phyloP scores from a whole-genome alignment of 495 filamentous ascomycete genomes.

The Hypoxylon fragiforme region DNA sequence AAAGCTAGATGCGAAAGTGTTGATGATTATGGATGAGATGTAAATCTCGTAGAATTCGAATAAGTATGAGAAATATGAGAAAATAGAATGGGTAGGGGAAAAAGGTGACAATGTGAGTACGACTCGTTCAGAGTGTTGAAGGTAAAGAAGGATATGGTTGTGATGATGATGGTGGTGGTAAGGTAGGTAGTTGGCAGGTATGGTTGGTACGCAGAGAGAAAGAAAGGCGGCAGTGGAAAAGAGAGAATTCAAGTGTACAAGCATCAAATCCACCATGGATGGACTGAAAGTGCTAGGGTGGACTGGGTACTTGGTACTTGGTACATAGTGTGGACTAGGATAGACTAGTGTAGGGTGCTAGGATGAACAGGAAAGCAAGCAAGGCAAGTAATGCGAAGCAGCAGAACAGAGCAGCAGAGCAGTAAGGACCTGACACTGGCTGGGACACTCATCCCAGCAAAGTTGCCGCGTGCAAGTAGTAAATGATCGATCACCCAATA shows the following conservation, averaged over 20 bases:
- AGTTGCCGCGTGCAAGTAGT: constrained; percentile 36
- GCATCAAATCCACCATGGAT: too few species aligned
- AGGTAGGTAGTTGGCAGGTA: constrained; percentile 3
- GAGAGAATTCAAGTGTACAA: constrained; percentile 21
- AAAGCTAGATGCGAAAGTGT: neutral
- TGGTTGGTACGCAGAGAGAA: neutral
- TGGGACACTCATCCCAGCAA: constrained; percentile 31
- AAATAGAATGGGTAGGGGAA: neutral
- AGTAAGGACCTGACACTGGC: constrained; percentile 11
- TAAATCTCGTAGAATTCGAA: too few species aligned
- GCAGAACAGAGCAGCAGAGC: constrained; percentile 8
- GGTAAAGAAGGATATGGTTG: neutral
- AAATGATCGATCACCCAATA: constrained; percentile 39
- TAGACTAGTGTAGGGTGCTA: too few species aligned
- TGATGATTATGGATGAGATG: neutral
- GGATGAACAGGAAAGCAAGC: neutral
- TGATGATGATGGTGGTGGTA: constrained; percentile 20
- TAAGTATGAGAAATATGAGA: too few species aligned
- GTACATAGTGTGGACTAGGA: neutral
- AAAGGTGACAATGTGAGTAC: constrained; percentile 1
- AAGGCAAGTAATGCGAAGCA: neutral
- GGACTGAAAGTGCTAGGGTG: too few species aligned
- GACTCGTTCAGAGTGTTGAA: constrained; percentile 4
- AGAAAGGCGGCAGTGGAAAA: constrained; percentile 30
- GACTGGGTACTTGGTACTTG: neutral